Evolutionary conservation across 176 grass and related monocot species (phyloP), one percentile per base, ranked within the genome.

Genomic region (Oryza coarctata): DNA sequence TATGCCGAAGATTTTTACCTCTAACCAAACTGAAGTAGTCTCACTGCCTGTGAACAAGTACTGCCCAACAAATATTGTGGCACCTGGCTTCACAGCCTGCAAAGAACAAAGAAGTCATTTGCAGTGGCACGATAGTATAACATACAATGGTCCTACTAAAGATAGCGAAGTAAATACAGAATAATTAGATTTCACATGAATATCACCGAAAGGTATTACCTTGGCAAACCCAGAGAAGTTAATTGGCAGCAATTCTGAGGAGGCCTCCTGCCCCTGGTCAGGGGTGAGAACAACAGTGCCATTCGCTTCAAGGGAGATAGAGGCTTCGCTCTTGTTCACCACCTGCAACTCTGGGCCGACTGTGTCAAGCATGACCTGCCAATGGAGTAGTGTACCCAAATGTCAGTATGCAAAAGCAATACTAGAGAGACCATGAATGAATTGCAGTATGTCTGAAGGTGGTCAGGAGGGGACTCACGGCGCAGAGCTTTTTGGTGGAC

Each of bases 11-110:
- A 20, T 20, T 65, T 63, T 38, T 87, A 99, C 97, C 93, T 99
- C 89, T 82, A 99, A 81, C 97, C 97, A 99, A 77, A 95, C 97
- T 67, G 93, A 99, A 77, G 97, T 99, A 82, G 93, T 99, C 83
- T 99, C 97, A 17, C 97, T 96, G 20, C 97, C 97, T n/a, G 97
- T 99, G 87, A 99, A 99, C 87, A 99, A 86, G 60, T 99, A 99
- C 75, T 99, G 97, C 0, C 97, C 97, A 18, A 99, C 92, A 78
- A 99, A 99, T 88, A 99, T 99, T 4, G 97, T 94, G 72, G 84
- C 97, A 44, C 93, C 93, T 40, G 91, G 93, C 41, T 86, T 99
- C 73, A 99, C 70, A 65, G 93, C 89, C 97, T 96, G 87, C 76
- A 83, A 80, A 22, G 52, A 38, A 77, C 23, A 62, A 43, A 77